Percentiles rank a stretch among this genome's conserved stretches.
Evolutionary conservation across 164 flowering plant species (phyloP).

Genomic region (Tinospora cordifolia): DNA sequence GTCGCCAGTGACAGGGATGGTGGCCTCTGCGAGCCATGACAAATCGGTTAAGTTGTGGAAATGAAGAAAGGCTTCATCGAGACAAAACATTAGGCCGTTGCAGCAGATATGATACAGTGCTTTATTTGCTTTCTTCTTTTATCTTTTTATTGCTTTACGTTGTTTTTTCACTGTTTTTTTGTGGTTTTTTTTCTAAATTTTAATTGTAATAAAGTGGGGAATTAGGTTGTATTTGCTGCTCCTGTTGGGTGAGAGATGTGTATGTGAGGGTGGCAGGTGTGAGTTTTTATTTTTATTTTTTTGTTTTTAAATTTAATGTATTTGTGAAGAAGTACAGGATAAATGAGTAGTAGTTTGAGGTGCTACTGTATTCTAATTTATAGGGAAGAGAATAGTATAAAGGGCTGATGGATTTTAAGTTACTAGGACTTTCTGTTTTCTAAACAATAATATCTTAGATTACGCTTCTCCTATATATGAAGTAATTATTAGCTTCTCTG

Average conservation of each 20-base stretch:
- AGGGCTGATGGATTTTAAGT: background rate
- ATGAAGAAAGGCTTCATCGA: slow-evolving; percentile 18
- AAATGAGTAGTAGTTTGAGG: background rate
- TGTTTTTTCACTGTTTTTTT: background rate
- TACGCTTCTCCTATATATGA: too few species aligned
- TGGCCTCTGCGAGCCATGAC: slow-evolving; percentile 96
- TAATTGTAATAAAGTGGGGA: background rate
- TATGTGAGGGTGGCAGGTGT: background rate
- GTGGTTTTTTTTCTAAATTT: background rate
- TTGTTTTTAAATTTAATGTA: background rate
- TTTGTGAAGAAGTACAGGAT: background rate
- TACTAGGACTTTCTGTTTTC: background rate
- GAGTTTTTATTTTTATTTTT: background rate
- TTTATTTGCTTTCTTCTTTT: background rate
- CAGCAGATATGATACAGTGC: background rate
- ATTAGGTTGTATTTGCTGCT: too few species aligned
- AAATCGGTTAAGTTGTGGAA: slow-evolving; percentile 87
- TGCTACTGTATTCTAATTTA: too few species aligned
- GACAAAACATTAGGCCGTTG: background rate
- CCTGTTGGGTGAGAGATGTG: background rate
- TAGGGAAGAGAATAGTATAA: background rate
- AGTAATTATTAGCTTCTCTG: too few species aligned
- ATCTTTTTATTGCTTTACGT: background rate
- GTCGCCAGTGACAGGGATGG: slow-evolving; percentile 72
- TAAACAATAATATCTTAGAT: too few species aligned